phyloP scores from a whole-genome alignment of 169 alveolate species.

The Plasmodium sp. region DNA sequence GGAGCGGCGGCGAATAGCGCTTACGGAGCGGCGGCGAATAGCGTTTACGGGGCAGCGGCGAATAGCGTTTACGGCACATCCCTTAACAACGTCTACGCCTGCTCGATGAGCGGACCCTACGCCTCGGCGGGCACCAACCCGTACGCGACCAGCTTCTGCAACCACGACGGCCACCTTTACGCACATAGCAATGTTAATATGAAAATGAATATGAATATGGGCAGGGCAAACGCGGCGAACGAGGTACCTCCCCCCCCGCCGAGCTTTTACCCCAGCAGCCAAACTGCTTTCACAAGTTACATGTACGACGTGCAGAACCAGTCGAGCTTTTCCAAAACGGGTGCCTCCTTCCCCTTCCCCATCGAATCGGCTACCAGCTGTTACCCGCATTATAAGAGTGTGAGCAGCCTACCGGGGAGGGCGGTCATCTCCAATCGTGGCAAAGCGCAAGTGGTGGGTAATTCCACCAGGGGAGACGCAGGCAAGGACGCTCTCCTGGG shows the following conservation, averaged over 20 bases:
- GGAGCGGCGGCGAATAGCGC: not conserved
- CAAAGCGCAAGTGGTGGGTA: not conserved
- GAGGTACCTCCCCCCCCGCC: conserved; percentile 7
- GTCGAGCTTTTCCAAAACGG: not conserved
- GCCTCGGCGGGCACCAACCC: not conserved
- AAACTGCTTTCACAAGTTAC: not conserved
- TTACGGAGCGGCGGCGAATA: no score
- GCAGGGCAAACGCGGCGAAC: not conserved
- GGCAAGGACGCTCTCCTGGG: not conserved
- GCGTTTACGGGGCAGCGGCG: not conserved
- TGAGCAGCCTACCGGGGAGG: not conserved
- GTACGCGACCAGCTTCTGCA: conserved; percentile 6
- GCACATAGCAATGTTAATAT: not conserved
- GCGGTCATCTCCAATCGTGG: not conserved
- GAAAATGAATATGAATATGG: not conserved
- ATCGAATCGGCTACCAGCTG: not conserved
- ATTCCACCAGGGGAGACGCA: not conserved
- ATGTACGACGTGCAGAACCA: conserved; percentile 1
- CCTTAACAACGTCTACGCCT: not conserved
- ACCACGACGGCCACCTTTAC: not conserved
- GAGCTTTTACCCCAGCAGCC: not conserved
- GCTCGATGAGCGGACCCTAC: not conserved
- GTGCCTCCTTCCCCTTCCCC: not conserved
- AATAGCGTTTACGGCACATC: not conserved
- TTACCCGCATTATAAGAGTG: not conserved